phyloP scores from a whole-genome alignment of 2,329 filamentous ascomycete species.

The Helminthosporium solani region DNA sequence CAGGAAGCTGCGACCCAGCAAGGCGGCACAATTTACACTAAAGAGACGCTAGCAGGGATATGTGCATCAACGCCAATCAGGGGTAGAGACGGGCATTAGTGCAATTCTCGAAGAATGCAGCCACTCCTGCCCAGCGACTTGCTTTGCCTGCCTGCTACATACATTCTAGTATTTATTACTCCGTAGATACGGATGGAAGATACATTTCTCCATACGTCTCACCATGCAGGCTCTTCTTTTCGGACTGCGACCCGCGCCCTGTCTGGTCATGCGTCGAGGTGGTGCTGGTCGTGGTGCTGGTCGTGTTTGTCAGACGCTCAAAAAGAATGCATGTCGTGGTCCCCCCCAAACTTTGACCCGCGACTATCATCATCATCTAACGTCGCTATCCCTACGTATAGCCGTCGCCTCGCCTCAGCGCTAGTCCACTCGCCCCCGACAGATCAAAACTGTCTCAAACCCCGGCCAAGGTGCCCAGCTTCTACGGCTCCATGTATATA shows the following conservation, averaged over 20 bases:
- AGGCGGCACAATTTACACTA: conserved; percentile 1
- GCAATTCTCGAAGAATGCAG: conserved; percentile 14
- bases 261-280: too few species aligned
- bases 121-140: neutral
- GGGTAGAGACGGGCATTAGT: neutral
- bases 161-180: too few species aligned
- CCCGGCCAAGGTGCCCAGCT: conserved; percentile 9
- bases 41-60: neutral
- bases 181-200: too few species aligned
- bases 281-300: too few species aligned
- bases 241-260: too few species aligned
- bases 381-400: neutral
- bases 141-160: too few species aligned
- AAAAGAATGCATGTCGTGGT: neutral
- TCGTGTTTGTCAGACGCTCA: neutral
- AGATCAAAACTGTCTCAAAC: neutral
- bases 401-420: neutral
- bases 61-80: neutral
- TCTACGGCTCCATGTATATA: neutral
- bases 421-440: neutral
- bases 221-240: too few species aligned
- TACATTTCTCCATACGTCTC: too few species aligned
- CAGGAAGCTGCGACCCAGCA: conserved; percentile 12
- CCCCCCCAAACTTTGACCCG: neutral
- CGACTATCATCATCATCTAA: neutral